Evolutionary conservation across 2,329 filamentous ascomycete genomes (phyloP).

Genomic region (Verticillium zaregamsianum): DNA sequence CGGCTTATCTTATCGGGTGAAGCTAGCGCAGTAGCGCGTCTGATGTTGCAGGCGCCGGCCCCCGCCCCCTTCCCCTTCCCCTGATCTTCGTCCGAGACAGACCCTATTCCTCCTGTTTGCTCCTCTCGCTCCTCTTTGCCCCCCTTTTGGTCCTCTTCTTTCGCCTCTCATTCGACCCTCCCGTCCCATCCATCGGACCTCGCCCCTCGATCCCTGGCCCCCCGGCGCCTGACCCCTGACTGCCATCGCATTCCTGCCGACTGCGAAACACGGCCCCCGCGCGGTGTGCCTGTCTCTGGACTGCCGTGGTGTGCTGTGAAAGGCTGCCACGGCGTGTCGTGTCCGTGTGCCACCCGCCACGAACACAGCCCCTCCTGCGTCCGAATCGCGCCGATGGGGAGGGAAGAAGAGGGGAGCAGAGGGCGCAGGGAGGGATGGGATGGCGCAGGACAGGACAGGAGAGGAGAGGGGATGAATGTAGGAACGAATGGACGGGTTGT

Average conservation of each 20-base stretch:
- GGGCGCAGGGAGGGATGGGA: not conserved
- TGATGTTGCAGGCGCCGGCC: not conserved
- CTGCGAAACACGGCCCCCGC: not conserved
- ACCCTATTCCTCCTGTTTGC: too few relatives aligned
- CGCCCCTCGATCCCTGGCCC: too few relatives aligned
- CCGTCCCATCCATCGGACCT: not conserved
- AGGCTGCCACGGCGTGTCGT: not conserved
- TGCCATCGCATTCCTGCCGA: not conserved
- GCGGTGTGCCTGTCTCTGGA: too few relatives aligned
- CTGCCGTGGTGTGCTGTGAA: not conserved
- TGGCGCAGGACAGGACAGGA: not conserved
- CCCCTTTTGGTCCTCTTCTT: not conserved
- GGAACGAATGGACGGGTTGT: not conserved
- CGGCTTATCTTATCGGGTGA: not conserved
- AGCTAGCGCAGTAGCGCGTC: not conserved
- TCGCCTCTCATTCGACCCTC: not conserved
- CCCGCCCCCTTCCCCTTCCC: not conserved
- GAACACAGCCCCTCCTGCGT: not conserved
- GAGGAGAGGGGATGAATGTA: not conserved
- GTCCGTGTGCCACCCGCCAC: not conserved
- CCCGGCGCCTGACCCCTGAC: not conserved
- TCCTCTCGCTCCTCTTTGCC: too few relatives aligned
- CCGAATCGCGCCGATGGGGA: not conserved
- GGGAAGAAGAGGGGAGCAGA: not conserved
- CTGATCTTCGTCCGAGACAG: not conserved